Percentiles rank a stretch among this genome's conserved stretches.
Evolutionary conservation across 768 basidiomycete species (phyloP).

Genomic region (Suillus bovinus): DNA sequence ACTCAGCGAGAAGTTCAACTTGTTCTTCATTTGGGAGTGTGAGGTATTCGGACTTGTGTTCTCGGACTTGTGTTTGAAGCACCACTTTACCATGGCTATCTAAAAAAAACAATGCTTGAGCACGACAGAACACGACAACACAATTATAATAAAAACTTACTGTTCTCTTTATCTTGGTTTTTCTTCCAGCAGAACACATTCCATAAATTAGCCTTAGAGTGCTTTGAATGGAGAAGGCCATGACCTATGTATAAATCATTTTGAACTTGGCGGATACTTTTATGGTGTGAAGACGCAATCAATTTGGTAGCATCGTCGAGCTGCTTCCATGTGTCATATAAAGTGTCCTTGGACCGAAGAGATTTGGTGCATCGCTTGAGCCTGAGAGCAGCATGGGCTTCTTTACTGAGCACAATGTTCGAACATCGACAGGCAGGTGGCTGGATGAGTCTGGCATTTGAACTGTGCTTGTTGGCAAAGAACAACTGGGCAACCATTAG

Average conservation of each 20-base stretch:
- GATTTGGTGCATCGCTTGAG: background rate
- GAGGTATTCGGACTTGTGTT: background rate
- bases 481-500: background rate
- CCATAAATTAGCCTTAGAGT: slow-evolving; percentile 7
- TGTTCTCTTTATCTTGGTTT: background rate
- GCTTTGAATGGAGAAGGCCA: background rate
- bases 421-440: background rate
- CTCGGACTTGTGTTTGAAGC: background rate
- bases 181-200: slow-evolving; percentile 15
- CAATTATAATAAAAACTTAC: slow-evolving; percentile 5
- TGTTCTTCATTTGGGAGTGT: background rate
- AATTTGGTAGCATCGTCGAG: slow-evolving; percentile 5
- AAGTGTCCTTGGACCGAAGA: background rate
- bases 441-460: background rate
- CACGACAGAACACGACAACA: background rate
- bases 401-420: slow-evolving; percentile 8
- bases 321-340: slow-evolving; percentile 11
- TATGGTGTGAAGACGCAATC: slow-evolving; percentile 4
- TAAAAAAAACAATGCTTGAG: background rate
- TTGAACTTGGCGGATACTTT: slow-evolving; percentile 11
- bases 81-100: background rate
- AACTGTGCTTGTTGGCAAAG: background rate
- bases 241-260: slow-evolving; percentile 7
- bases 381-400: slow-evolving; percentile 4
- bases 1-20: background rate